Conservation (phyloP, 805 yeast genomes). For the Ogataea parapolymorpha region DNA sequence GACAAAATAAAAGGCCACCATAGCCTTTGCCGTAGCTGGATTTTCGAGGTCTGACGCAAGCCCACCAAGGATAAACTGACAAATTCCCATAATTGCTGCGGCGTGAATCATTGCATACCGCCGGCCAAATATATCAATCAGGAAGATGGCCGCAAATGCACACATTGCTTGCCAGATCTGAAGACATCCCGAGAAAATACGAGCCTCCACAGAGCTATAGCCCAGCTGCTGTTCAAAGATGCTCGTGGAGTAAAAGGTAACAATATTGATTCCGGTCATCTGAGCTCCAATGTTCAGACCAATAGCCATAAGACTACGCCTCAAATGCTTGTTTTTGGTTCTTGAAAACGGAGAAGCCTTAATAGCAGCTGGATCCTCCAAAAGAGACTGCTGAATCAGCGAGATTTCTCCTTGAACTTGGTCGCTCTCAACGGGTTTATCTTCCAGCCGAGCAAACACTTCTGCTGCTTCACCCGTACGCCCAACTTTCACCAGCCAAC, state of each 20-base stretch:
- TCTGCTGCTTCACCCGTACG: conserved; percentile 44
- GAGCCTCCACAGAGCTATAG: not conserved
- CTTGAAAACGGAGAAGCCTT: not conserved
- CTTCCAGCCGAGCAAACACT: conserved; percentile 36
- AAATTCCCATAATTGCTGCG: conserved; percentile 1
- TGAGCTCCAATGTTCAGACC: conserved; percentile 2
- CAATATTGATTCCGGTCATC: conserved; percentile 39
- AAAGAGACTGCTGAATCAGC: not conserved
- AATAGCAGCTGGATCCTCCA: not conserved
- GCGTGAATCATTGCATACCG: conserved; percentile 1
- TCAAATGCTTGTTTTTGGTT: not conserved
- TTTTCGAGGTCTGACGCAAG: not conserved
- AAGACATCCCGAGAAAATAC: conserved; percentile 1
- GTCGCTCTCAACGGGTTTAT: conserved; percentile 14
- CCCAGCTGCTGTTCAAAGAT: conserved; percentile 19
- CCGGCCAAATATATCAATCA: conserved; percentile 3
- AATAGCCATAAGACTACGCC: conserved; percentile 1
- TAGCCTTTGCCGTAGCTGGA: not conserved
- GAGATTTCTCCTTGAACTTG: conserved; percentile 3
- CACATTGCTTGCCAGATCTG: conserved; percentile 2
- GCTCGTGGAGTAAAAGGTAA: conserved; percentile 32
- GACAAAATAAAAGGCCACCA: conserved; percentile 2
- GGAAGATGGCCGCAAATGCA: conserved; percentile 1
- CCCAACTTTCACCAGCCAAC: conserved; percentile 28
- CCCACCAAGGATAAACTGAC: not conserved